A percentile compares a stretch with the other conserved stretches of the same genome.
phyloP scores from a whole-genome alignment of 2,329 filamentous ascomycete species.

The Penicillium expansum region DNA sequence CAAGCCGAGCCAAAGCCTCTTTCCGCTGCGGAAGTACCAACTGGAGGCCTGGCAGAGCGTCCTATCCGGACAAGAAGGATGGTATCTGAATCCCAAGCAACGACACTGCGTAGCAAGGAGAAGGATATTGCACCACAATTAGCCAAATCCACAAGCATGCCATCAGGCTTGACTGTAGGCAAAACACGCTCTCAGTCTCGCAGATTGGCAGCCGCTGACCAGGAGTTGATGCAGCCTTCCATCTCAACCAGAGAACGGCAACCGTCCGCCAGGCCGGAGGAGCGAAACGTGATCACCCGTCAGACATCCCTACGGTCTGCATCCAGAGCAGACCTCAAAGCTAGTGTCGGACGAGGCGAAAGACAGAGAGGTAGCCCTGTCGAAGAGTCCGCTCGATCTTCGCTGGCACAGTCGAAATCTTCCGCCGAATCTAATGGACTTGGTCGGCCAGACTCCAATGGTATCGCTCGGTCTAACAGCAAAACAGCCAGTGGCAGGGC shows the following conservation, averaged over 20 bases:
- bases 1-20: constrained; percentile 17
- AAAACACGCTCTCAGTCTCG: constrained; percentile 45
- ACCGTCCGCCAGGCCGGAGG: constrained; percentile 21
- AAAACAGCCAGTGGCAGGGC: constrained; percentile 30
- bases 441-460: constrained; percentile 18
- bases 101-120: constrained; percentile 33
- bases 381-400: constrained; percentile 8
- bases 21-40: constrained; percentile 14
- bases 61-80: constrained; percentile 40
- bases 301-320: constrained; percentile 18
- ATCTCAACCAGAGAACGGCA: constrained; percentile 23
- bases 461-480: constrained; percentile 27
- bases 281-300: constrained; percentile 10
- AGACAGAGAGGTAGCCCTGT: constrained; percentile 12
- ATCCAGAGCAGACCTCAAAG: constrained; percentile 14
- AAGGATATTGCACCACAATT: constrained; percentile 25
- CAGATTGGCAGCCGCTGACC: constrained; percentile 33
- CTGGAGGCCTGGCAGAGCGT: constrained; percentile 39
- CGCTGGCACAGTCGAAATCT: constrained; percentile 11
- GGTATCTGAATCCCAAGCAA: constrained; percentile 35
- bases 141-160: constrained; percentile 33
- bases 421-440: constrained; percentile 17
- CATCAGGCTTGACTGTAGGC: constrained; percentile 37
- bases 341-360: constrained; percentile 9
- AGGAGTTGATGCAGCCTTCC: constrained; percentile 16